Percentiles rank a stretch among this genome's conserved stretches.
Conservation (phyloP, 1,284 basidiomycete species). For the Trametes polyzona region DNA sequence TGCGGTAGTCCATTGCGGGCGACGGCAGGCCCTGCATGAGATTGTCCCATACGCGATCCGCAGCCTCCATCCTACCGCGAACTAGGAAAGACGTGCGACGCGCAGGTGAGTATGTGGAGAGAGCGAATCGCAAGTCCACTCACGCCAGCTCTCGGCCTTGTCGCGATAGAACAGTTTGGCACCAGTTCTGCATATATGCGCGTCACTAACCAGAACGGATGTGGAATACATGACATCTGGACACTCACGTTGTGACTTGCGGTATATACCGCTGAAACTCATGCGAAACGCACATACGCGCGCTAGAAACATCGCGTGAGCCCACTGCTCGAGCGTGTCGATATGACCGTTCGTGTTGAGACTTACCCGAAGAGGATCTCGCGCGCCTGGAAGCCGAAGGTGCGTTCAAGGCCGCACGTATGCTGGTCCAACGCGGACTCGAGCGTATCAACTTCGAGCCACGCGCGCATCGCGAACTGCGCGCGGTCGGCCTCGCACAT, state of each 20-base stretch:
- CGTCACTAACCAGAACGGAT: neutral
- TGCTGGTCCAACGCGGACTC: slow-evolving; percentile 66
- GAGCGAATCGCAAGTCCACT: slow-evolving; percentile 35
- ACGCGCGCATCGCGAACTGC: slow-evolving; percentile 66
- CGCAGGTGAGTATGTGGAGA: neutral
- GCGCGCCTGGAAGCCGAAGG: slow-evolving; percentile 68
- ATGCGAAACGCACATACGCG: slow-evolving; percentile 69
- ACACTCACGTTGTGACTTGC: slow-evolving; percentile 57
- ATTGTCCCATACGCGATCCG: slow-evolving; percentile 9
- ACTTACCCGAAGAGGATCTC: slow-evolving; percentile 79
- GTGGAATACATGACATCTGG: no score
- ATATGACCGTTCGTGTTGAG: slow-evolving; percentile 43
- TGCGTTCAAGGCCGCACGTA: slow-evolving; percentile 65
- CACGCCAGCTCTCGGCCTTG: slow-evolving; percentile 77
- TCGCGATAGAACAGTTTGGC: slow-evolving; percentile 56
- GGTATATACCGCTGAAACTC: slow-evolving; percentile 71
- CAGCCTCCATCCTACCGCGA: slow-evolving; percentile 9
- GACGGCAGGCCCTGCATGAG: slow-evolving; percentile 1
- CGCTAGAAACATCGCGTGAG: slow-evolving; percentile 44
- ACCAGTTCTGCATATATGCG: slow-evolving; percentile 43
- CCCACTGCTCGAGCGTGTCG: slow-evolving; percentile 39
- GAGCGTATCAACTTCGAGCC: slow-evolving; percentile 72
- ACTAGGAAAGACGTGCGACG: slow-evolving; percentile 8
- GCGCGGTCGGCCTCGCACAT: slow-evolving; percentile 54
- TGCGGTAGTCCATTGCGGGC: slow-evolving; percentile 17